Base-by-base conservation (phyloP, 2,329 filamentous ascomycete genomes). In the Didymella pomorum region DNA sequence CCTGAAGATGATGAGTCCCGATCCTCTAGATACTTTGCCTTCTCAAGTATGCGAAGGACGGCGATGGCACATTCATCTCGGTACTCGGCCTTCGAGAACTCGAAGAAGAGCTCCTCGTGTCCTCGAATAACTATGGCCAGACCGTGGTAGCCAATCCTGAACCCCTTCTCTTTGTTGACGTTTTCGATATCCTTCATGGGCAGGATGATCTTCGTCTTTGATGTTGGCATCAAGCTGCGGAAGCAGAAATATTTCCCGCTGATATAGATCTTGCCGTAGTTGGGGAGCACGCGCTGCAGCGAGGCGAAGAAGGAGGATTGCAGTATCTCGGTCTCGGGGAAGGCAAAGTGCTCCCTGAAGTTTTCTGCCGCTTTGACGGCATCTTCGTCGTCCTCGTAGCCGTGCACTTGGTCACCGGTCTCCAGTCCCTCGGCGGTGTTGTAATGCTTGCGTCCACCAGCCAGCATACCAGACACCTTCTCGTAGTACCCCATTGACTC, bases 391-490 rank as follows among this genome's bases (percentile, higher is more conserved):
- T 86, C 84, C 64, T 87, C 85, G 1, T 80, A 76, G 42, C 85
- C 83, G 35, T 82, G 79, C 2, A 82, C 78, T 53, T 80, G 79
- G 61, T 96, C 91, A 69, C 89, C 89, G 1, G 89, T 85, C 20
- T 78, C 72, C 8, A 86, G 80, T 10, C 88, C 82, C 14, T 91
- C 87, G 21, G 84, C 86, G 20, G 92, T 90, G 48, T 89, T 88
- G 70, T 98, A 99, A 76, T 98, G 94, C 69, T 89, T 93, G 68
- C 89, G 89, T 12, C 92, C 92, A 31, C 95, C 95, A 66, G 93
- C 91, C 87, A 95, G 95, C 91, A 98, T 98, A 35, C 93, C 94
- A 0, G 94, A 96, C 0, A 98, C 93, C 76, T 97, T 98, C 72
- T 96, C 93, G 29, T 97, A 89, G 72, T 98, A 98, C 1, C 92